Conservation (phyloP, 768 basidiomycete genomes). For the Psilocybe tampanensis region DNA sequence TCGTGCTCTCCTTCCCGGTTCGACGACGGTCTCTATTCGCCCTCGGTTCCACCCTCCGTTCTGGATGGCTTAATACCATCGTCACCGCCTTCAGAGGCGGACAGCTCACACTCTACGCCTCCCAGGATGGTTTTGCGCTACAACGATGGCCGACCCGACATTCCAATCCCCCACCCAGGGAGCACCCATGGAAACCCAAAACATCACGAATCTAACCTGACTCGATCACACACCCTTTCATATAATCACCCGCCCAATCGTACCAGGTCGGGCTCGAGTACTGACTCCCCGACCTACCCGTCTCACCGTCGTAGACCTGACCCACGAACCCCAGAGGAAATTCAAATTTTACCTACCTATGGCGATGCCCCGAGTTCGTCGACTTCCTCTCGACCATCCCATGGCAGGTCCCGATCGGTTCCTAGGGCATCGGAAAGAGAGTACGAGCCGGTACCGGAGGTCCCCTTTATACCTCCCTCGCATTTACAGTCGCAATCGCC, state of each 20-base stretch:
- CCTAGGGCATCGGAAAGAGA: conserved; percentile 38
- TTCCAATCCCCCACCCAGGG: conserved; percentile 56
- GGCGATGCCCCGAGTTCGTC: conserved; percentile 36
- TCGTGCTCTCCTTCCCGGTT: conserved; percentile 34
- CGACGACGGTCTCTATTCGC: conserved; percentile 51
- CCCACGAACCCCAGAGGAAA: conserved; percentile 54
- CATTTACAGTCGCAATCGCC: conserved; percentile 28
- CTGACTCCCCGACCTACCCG: conserved; percentile 27
- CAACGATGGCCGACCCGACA: conserved; percentile 62
- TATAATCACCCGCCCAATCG: conserved; percentile 36
- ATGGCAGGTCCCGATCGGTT: conserved; percentile 48
- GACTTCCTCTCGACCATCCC: conserved; percentile 34
- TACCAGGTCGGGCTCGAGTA: conserved; percentile 41
- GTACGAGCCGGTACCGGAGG: conserved; percentile 21
- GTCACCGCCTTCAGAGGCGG: conserved; percentile 48
- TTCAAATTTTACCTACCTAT: conserved; percentile 60
- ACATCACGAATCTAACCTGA: conserved; percentile 18
- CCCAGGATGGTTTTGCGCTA: conserved; percentile 76
- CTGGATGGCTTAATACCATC: conserved; percentile 44
- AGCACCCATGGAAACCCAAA: conserved; percentile 15
- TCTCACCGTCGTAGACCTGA: conserved; percentile 31
- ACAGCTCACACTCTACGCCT: conserved; percentile 56
- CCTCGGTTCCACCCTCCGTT: conserved; percentile 57
- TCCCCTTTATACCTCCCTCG: conserved; percentile 26
- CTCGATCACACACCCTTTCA: conserved; percentile 24